A percentile compares a stretch with the other conserved stretches of the same genome.
These are phyloP conservation scores for Tetrahymena malaccensis DNA, from an alignment of 73 alveolate species.

Conservation along the genomic window DNA sequence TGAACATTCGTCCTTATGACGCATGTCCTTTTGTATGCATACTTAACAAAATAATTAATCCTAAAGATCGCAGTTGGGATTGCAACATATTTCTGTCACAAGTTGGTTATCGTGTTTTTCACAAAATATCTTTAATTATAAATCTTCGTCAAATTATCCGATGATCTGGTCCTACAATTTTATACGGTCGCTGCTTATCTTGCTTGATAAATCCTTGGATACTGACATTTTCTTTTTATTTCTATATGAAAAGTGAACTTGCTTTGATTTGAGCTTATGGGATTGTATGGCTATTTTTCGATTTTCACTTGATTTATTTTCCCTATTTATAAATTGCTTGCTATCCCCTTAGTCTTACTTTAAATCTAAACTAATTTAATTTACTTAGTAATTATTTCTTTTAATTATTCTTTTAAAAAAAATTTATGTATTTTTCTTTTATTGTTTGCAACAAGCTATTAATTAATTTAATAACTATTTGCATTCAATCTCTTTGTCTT, in stretches of 20 bases:
- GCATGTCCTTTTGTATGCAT: conserved; percentile 1
- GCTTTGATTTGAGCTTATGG: neutral
- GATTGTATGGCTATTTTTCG: neutral
- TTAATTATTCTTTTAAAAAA: neutral
- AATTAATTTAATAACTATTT: too few relatives aligned
- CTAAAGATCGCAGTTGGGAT: neutral
- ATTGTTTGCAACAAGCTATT: neutral
- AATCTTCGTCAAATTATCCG: neutral
- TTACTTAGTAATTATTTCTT: neutral
- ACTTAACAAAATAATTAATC: neutral
- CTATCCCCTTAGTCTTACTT: neutral
- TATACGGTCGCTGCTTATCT: neutral
- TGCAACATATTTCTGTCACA: neutral
- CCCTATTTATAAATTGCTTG: neutral
- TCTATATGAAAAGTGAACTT: neutral
- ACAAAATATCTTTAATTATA: neutral
- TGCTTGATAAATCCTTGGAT: neutral
- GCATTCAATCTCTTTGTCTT: neutral
- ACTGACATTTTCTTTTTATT: neutral
- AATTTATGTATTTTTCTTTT: neutral
- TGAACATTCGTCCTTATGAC: neutral
- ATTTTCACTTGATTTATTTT: neutral
- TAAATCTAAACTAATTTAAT: neutral
- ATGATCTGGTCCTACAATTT: neutral
- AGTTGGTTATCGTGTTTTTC: neutral